Evolutionary conservation across 257 asterid species (phyloP).

Genomic region (Solanum sejunctum): DNA sequence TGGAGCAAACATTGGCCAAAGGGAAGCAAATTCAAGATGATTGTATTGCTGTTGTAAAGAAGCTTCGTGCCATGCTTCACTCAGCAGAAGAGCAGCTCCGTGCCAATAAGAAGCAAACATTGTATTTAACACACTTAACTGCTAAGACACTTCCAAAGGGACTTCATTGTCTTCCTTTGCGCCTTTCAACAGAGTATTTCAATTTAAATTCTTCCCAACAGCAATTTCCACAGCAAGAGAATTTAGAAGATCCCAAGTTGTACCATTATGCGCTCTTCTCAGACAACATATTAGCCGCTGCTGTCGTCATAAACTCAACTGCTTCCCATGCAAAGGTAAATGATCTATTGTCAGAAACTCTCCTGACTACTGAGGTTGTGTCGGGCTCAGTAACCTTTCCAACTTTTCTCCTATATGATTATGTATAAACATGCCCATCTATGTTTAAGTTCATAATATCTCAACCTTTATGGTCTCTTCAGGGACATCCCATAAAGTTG

Average conservation of each 20-base stretch:
- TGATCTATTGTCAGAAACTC: not conserved
- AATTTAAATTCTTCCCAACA: constrained; percentile 46
- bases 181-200: constrained; percentile 53
- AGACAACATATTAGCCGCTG: constrained; percentile 81
- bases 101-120: constrained; percentile 44
- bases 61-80: constrained; percentile 59
- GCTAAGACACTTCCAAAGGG: constrained; percentile 64
- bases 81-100: constrained; percentile 57
- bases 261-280: constrained; percentile 91
- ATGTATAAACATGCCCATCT: not conserved
- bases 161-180: constrained; percentile 62
- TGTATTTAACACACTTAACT: constrained; percentile 50
- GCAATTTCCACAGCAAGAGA: constrained; percentile 45
- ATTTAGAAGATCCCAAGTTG: constrained; percentile 48
- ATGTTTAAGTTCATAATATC: not conserved
- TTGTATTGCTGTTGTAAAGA: constrained; percentile 43
- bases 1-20: constrained; percentile 69
- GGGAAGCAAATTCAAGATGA: constrained; percentile 82
- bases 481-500: not conserved
- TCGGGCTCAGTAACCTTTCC: not conserved
- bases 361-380: not conserved
- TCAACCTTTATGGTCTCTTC: not conserved
- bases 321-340: constrained; percentile 63
- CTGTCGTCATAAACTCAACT: constrained; percentile 84
- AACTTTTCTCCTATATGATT: not conserved